These are phyloP conservation scores for Penicillium aurantiogriseum DNA, from an alignment of 2,329 filamentous ascomycete species.

Conservation along the genomic window DNA sequence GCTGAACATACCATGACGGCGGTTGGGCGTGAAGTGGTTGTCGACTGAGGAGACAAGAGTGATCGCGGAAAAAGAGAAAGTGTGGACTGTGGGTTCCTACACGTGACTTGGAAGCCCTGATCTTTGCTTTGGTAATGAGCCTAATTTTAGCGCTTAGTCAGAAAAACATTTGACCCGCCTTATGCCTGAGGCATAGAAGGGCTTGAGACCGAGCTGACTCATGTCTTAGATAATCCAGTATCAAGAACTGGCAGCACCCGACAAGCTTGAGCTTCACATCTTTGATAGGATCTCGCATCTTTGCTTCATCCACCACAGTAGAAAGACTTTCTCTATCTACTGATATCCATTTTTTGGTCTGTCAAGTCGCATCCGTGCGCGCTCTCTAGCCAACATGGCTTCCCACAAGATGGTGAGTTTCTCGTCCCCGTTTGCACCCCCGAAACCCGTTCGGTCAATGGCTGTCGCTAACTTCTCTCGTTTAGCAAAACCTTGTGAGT, in stretches of 20 bases:
- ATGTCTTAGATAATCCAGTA: slow-evolving; percentile 2
- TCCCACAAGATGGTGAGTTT: slow-evolving; percentile 92
- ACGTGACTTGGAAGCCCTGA: slow-evolving; percentile 13
- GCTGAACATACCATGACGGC: slow-evolving; percentile 52
- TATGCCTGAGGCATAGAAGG: not conserved
- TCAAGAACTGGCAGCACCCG: slow-evolving; percentile 9
- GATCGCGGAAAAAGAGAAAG: slow-evolving; percentile 35
- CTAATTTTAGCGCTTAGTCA: not conserved
- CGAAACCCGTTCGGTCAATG: slow-evolving; percentile 25
- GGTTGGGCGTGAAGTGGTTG: slow-evolving; percentile 43
- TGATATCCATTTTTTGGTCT: slow-evolving; percentile 29
- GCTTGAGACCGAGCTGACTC: not conserved
- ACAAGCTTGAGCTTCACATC: slow-evolving; percentile 22
- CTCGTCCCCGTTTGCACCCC: slow-evolving; percentile 13
- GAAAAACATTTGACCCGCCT: no score
- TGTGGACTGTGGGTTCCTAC: slow-evolving; percentile 33
- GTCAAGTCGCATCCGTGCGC: slow-evolving; percentile 50
- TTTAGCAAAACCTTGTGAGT: slow-evolving; percentile 65
- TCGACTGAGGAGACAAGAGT: slow-evolving; percentile 34
- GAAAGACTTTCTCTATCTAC: slow-evolving; percentile 26
- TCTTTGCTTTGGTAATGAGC: not conserved
- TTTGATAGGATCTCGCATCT: slow-evolving; percentile 16
- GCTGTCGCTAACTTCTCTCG: slow-evolving; percentile 52
- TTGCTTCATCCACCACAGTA: slow-evolving; percentile 17
- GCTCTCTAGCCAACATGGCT: slow-evolving; percentile 51